Conservation (phyloP, 192 early-diverging fungal genomes). For the Cladochytrium replicatum region DNA sequence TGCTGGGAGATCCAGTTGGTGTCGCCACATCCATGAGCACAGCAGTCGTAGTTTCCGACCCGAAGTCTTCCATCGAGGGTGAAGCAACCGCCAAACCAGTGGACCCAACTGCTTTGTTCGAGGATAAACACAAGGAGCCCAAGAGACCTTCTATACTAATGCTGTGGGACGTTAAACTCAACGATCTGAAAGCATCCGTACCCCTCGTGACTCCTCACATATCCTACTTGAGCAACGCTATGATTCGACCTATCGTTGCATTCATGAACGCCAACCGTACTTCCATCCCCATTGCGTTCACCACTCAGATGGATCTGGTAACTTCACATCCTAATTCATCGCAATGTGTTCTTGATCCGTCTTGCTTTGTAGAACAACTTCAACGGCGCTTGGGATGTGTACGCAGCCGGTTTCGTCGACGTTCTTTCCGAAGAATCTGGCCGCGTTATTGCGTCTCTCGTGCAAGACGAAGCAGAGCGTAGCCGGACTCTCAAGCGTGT, state of each 20-base stretch:
- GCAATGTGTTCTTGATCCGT: too few relatives aligned
- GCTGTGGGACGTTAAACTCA: conserved; percentile 75
- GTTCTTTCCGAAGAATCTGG: conserved; percentile 67
- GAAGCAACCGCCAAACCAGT: too few relatives aligned
- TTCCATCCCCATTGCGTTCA: conserved; percentile 73
- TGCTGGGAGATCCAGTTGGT: too few relatives aligned
- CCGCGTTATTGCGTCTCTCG: conserved; percentile 55
- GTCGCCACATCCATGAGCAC: too few relatives aligned
- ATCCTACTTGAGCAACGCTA: conserved; percentile 67
- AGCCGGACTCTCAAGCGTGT: conserved; percentile 74
- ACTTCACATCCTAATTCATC: conserved; percentile 6
- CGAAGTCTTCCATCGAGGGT: too few relatives aligned
- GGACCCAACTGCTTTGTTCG: too few relatives aligned
- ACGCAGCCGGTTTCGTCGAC: conserved; percentile 67
- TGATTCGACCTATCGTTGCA: conserved; percentile 86
- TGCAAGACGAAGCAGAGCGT: conserved; percentile 68
- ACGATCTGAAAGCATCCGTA: conserved; percentile 82
- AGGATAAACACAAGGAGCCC: neutral
- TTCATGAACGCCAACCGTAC: conserved; percentile 92
- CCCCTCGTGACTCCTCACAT: conserved; percentile 63
- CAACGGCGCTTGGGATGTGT: conserved; percentile 87
- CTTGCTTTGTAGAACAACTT: conserved; percentile 67
- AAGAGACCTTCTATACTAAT: conserved; percentile 35
- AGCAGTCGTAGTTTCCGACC: too few relatives aligned
- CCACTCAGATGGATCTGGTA: conserved; percentile 64